Evolutionary conservation across 2,329 filamentous ascomycete species (phyloP), one percentile per base, ranked within the genome.

Genomic region (Trichoderma hamatum): DNA sequence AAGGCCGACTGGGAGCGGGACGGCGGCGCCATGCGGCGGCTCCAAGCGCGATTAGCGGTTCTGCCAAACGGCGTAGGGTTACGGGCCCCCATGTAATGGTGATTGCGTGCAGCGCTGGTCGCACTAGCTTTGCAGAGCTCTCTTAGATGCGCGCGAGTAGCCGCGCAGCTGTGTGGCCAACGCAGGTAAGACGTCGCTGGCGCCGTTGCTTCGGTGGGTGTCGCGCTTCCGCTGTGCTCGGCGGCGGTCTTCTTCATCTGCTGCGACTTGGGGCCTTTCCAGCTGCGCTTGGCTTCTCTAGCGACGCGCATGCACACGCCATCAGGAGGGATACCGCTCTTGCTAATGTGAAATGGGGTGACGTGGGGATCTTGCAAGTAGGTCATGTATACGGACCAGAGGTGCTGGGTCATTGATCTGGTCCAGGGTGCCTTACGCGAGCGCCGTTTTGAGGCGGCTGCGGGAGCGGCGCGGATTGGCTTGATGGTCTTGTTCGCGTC

Each of bases 301-400:
- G 89, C 86, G 49, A 91, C 89, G 56, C 89, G 86, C 73, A 85
- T 76, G 73, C 88, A 89, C 11, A 91, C 88, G 19, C 89, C 89
- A 54, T 88, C 83, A 3, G 89, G 89, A 9, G 89, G 89, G 30
- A 91, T 85, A 68, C 85, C 84, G 74, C 86, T 88, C 74, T 88
- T 89, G 70, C 88, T 85, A 67, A 89, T 83, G 63, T 87, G 84
- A 71, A 91, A 88, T 0, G 89, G 89, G 1, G 89, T 91, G 3
- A 90, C 88, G 60, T 87, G 88, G 56, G 89, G 88, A 72, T 91
- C 89, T 75, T 89, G 86, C 51, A 91, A 80, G 73, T 91, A 91
- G 64, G 89, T 80, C 69, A 86, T 80, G 74, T 90, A 91, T 1
- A 86, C 89, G 5, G 86, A 83, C 89, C 89, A 91, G 11, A 91